Conservation (phyloP, 2,329 filamentous ascomycete species). For the Alternaria postmessia region DNA sequence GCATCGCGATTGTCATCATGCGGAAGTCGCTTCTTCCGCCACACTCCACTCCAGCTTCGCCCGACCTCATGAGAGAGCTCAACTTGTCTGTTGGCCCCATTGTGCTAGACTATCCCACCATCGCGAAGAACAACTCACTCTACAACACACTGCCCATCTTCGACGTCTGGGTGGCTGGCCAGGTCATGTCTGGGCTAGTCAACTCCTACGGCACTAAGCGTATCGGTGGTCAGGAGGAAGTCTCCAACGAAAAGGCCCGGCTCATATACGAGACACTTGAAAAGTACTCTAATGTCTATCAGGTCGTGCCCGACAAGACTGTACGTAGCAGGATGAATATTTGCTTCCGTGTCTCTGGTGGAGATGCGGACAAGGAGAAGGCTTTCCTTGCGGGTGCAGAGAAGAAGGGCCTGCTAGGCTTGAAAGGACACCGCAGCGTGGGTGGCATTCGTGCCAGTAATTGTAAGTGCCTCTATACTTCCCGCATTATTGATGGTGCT, state of each 20-base stretch:
- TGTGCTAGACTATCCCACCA: constrained; percentile 81
- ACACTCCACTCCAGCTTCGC: constrained; percentile 63
- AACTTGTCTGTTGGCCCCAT: constrained; percentile 80
- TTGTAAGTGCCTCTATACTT: constrained; percentile 56
- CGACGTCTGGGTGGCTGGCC: constrained; percentile 89
- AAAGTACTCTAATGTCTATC: constrained; percentile 74
- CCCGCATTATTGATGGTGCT: constrained; percentile 11
- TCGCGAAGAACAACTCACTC: constrained; percentile 91
- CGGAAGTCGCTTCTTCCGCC: constrained; percentile 82
- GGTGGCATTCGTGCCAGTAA: constrained; percentile 87
- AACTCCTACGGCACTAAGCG: constrained; percentile 68
- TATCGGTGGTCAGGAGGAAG: constrained; percentile 77
- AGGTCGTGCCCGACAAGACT: constrained; percentile 76
- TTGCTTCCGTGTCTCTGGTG: constrained; percentile 79
- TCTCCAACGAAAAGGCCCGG: constrained; percentile 77
- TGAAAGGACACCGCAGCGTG: constrained; percentile 89
- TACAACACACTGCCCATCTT: constrained; percentile 98
- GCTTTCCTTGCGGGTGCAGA: constrained; percentile 78
- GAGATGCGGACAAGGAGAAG: constrained; percentile 76
- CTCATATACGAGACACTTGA: constrained; percentile 82
- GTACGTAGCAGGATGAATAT: constrained; percentile 93
- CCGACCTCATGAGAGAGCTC: constrained; percentile 75
- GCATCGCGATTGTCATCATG: constrained; percentile 85
- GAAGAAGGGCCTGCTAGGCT: constrained; percentile 72
- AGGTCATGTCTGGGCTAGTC: constrained; percentile 81